phyloP scores from a whole-genome alignment of 2,329 filamentous ascomycete species.

The Hypoxylon sp. region DNA sequence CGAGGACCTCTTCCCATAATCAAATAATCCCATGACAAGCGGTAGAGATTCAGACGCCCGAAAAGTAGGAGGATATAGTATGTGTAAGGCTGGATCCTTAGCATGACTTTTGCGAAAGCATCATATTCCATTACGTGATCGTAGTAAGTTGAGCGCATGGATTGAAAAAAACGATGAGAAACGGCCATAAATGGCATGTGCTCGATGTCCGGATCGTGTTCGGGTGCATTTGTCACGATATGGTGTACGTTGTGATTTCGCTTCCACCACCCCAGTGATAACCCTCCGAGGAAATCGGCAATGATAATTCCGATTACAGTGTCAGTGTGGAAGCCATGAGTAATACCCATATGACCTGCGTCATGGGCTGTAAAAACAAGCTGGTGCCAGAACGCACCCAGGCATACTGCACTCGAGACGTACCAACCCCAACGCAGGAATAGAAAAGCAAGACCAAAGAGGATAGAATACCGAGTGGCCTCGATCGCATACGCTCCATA shows the following conservation, averaged over 20 bases:
- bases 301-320: conserved; percentile 90
- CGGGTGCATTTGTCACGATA: conserved; percentile 93
- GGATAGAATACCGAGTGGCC: conserved; percentile 76
- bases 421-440: conserved; percentile 78
- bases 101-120: conserved; percentile 75
- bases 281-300: conserved; percentile 88
- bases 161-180: conserved; percentile 83
- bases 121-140: conserved; percentile 85
- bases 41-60: conserved; percentile 89
- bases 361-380: conserved; percentile 95
- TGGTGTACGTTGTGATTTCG: conserved; percentile 96
- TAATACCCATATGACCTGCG: conserved; percentile 97
- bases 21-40: conserved; percentile 84
- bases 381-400: conserved; percentile 94
- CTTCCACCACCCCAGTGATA: conserved; percentile 98
- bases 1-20: conserved; percentile 77
- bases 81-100: conserved; percentile 83
- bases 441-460: conserved; percentile 74
- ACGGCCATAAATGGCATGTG: conserved; percentile 92
- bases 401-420: conserved; percentile 76
- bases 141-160: conserved; percentile 85
- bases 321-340: conserved; percentile 87
- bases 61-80: conserved; percentile 88
- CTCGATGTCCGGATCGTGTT: conserved; percentile 96
- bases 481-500: conserved; percentile 86